Evolutionary conservation across 768 basidiomycete species (phyloP), one percentile per base, ranked within the genome.

Genomic region (Lactifluus subvellereus): DNA sequence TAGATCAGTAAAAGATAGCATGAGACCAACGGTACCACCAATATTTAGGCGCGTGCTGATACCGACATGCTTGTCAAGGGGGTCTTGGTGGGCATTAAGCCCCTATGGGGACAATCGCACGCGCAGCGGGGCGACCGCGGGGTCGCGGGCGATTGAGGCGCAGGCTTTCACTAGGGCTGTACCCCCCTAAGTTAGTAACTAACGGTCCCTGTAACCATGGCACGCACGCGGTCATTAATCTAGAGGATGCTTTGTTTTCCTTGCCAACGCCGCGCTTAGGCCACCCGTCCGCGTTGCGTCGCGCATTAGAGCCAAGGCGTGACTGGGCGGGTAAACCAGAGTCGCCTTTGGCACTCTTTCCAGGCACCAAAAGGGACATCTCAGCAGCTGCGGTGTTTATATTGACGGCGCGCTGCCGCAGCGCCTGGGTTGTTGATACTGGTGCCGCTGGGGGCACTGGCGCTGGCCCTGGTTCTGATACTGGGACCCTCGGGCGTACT

Each of bases 211-310:
- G 16, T n/a, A 20, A 16, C 49, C 61, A 58, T 22, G 54, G 6
- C 2, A 82, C 85, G 68, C 71, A 89, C 88, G 81, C 85, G 73
- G 77, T 79, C 60, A 83, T 74, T 37, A 71, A 65, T 66, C 77
- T 70, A 69, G 75, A 71, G 60, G 74, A 56, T 55, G 35, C 76
- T 69, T 77, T 56, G 72, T 81, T 61, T 71, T 74, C 73, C 77
- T 85, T 73, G 35, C 79, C 81, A 0, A 74, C 77, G 67, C 79
- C 83, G 40, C 84, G 81, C 74, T 89, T 89, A 47, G 84, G 74
- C 84, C 81, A 84, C 1, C 87, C 88, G 1, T 83, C 76, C 0
- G 82, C 81, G 0, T 75, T 77, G n/a, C 86, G 78, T 13, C 85
- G 77, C 0, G 82, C 76, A n/a, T 75, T 78, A 0, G 84, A 85